These are phyloP conservation scores for Macrocybe gigantea DNA, from an alignment of 768 basidiomycete genomes.

Conservation along the genomic window DNA sequence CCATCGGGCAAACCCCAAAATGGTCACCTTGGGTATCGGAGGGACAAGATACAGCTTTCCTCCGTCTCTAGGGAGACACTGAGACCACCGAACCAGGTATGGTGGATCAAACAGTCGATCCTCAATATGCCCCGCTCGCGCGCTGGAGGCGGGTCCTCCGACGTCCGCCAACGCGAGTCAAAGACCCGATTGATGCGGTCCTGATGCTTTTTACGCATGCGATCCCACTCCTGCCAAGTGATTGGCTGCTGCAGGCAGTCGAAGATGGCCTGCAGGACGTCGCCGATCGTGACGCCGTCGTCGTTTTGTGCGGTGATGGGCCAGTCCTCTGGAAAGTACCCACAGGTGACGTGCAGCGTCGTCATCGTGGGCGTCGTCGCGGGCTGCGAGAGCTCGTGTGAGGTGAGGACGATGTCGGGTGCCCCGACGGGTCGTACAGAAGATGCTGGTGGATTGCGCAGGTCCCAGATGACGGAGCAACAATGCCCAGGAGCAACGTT, in stretches of 20 bases:
- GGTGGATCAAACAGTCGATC: constrained; percentile 42
- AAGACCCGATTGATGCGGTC: constrained; percentile 34
- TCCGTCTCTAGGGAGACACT: constrained; percentile 30
- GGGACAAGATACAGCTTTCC: constrained; percentile 39
- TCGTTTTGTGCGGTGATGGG: constrained; percentile 33
- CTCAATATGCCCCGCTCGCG: constrained; percentile 38
- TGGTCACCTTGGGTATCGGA: constrained; percentile 25
- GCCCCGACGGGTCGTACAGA: constrained; percentile 19
- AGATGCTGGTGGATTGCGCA: constrained; percentile 32
- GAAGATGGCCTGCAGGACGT: constrained; percentile 45
- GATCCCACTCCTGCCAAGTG: constrained; percentile 35
- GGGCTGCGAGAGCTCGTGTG: constrained; percentile 28
- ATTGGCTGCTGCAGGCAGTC: constrained; percentile 30
- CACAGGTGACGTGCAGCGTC: constrained; percentile 37
- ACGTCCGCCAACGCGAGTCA: constrained; percentile 37
- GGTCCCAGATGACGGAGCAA: constrained; percentile 41
- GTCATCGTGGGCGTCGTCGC: constrained; percentile 38
- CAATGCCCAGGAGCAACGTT: constrained; percentile 16
- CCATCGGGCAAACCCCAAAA: too few relatives aligned
- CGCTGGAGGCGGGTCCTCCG: constrained; percentile 26
- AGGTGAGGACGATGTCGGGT: constrained; percentile 17
- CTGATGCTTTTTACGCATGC: constrained; percentile 34
- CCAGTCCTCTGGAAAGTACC: constrained; percentile 39
- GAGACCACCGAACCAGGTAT: constrained; percentile 48
- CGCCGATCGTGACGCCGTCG: constrained; percentile 43